Conservation (phyloP, 176 grass and related monocot genomes). For the Thalia dealbata region DNA sequence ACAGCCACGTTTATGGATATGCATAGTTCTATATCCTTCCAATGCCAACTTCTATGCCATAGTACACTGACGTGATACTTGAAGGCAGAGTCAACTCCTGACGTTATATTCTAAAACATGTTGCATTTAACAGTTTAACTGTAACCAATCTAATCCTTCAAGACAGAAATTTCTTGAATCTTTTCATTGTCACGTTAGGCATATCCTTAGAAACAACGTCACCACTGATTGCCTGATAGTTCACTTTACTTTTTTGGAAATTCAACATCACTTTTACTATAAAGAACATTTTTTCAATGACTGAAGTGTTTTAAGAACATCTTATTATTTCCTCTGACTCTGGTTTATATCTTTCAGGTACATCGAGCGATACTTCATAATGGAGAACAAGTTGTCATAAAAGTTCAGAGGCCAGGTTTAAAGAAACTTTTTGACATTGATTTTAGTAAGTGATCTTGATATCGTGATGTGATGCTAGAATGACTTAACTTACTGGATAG, state of each 20-base stretch:
- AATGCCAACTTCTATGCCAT: no score
- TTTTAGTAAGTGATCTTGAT: conserved; percentile 56
- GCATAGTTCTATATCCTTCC: no score
- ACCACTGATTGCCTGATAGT: no score
- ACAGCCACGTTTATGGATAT: no score
- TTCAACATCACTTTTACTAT: neutral
- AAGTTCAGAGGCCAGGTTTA: conserved; percentile 88
- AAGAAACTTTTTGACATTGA: conserved; percentile 98
- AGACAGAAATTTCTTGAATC: no score
- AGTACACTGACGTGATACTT: no score
- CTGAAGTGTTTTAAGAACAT: neutral
- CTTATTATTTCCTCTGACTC: neutral
- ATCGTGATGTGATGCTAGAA: conserved; percentile 1
- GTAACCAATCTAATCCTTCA: no score
- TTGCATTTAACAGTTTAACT: no score
- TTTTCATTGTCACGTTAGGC: neutral
- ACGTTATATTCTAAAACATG: no score
- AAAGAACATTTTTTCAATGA: neutral
- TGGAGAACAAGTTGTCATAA: conserved; percentile 79
- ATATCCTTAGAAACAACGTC: no score
- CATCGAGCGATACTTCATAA: conserved; percentile 83
- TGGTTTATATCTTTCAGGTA: conserved; percentile 33
- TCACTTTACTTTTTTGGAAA: neutral
- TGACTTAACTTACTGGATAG: neutral
- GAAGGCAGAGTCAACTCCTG: no score